phyloP scores from a whole-genome alignment of 495 filamentous ascomycete species.

The Trichodelitschia bisporula region DNA sequence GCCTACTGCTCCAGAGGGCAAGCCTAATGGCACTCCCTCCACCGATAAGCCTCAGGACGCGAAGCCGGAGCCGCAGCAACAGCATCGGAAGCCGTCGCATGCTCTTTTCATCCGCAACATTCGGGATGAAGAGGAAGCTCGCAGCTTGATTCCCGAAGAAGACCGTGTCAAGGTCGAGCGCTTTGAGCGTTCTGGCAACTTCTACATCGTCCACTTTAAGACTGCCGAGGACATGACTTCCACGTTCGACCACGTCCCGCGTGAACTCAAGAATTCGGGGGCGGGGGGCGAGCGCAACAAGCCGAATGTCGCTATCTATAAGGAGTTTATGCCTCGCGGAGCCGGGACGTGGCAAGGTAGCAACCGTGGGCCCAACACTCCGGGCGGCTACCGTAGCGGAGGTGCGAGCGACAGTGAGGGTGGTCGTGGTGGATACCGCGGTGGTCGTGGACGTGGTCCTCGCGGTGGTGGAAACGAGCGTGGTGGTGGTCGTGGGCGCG shows the following conservation, averaged over 20 bases:
- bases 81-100: slow-evolving; percentile 16
- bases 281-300: slow-evolving; percentile 42
- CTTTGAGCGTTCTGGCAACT: slow-evolving; percentile 51
- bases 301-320: slow-evolving; percentile 60
- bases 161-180: slow-evolving; percentile 53
- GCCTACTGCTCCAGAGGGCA: slow-evolving; percentile 12
- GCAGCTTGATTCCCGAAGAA: slow-evolving; percentile 55
- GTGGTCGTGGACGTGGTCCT: slow-evolving; percentile 21
- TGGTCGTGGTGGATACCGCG: slow-evolving; percentile 34
- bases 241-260: slow-evolving; percentile 43
- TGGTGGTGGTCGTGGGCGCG: slow-evolving; percentile 7
- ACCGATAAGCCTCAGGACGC: slow-evolving; percentile 8
- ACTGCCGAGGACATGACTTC: slow-evolving; percentile 51
- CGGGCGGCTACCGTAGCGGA: slow-evolving; percentile 19
- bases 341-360: slow-evolving; percentile 46
- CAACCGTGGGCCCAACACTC: slow-evolving; percentile 31
- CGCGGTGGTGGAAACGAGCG: slow-evolving; percentile 17
- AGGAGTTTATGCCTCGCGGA: slow-evolving; percentile 28
- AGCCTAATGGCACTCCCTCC: slow-evolving; percentile 17
- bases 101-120: slow-evolving; percentile 69
- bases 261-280: slow-evolving; percentile 52
- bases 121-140: slow-evolving; percentile 49
- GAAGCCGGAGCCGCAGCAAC: slow-evolving; percentile 8
- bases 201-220: slow-evolving; percentile 61
- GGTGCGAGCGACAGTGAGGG: slow-evolving; percentile 59